These are phyloP conservation scores for Cryptomeria japonica DNA, from an alignment of 75 land plant species.

Conservation along the genomic window DNA sequence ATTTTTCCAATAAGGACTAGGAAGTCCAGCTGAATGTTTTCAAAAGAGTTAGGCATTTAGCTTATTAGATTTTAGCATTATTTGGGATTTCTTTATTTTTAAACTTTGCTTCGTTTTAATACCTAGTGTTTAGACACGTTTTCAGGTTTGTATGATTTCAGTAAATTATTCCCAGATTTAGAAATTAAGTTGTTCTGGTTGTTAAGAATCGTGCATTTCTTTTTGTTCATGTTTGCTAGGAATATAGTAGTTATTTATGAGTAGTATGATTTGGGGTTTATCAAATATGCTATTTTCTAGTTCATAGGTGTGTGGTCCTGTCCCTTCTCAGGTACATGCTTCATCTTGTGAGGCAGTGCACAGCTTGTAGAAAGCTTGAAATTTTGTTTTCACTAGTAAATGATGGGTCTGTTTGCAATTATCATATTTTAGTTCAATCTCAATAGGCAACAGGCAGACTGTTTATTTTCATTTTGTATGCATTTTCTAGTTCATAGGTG, in stretches of 20 bases:
- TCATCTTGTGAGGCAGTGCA: neutral
- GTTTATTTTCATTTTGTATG: conserved; percentile 1
- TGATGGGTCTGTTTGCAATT: neutral
- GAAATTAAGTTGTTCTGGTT: neutral
- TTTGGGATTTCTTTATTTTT: neutral
- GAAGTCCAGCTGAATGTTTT: neutral
- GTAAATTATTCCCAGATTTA: neutral
- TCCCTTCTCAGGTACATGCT: neutral
- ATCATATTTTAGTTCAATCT: neutral
- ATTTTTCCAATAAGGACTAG: neutral
- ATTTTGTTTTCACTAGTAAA: neutral
- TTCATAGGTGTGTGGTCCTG: neutral
- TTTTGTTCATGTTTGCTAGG: neutral
- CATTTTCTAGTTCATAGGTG: neutral
- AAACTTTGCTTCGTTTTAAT: neutral
- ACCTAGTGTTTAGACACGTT: neutral
- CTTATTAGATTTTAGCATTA: neutral
- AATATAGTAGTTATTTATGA: neutral
- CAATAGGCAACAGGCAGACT: neutral
- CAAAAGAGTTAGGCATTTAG: neutral
- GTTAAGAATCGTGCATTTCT: neutral
- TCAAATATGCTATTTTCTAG: neutral
- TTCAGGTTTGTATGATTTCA: neutral
- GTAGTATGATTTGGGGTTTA: neutral
- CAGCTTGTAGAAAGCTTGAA: neutral